A percentile compares a stretch with the other conserved stretches of the same genome.
phyloP scores from a whole-genome alignment of 2,329 filamentous ascomycete species.

The Trichoderma sp. region DNA sequence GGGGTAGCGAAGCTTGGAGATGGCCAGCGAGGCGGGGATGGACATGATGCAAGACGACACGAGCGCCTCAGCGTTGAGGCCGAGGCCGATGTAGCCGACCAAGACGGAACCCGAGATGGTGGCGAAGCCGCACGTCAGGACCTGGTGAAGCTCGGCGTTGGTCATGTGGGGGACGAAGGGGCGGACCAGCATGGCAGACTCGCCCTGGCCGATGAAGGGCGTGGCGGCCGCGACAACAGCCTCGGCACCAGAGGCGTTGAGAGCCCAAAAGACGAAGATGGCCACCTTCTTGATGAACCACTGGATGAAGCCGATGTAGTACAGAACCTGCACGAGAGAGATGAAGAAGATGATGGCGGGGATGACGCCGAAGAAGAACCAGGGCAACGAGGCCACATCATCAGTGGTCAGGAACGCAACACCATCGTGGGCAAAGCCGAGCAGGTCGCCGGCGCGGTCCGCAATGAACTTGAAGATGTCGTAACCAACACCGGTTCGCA shows the following conservation, averaged over 20 bases:
- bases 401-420: constrained; percentile 64
- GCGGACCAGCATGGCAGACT: constrained; percentile 88
- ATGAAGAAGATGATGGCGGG: constrained; percentile 97
- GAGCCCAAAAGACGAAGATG: constrained; percentile 86
- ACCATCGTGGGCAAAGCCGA: constrained; percentile 75
- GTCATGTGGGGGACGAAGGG: constrained; percentile 87
- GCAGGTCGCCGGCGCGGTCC: constrained; percentile 68
- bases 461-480: constrained; percentile 93
- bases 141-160: constrained; percentile 83
- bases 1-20: constrained; percentile 87
- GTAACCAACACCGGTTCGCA: constrained; percentile 77
- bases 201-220: constrained; percentile 91
- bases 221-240: constrained; percentile 92
- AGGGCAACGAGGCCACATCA: constrained; percentile 52
- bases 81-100: constrained; percentile 81
- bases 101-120: constrained; percentile 89
- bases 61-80: constrained; percentile 80
- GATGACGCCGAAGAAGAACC: constrained; percentile 79
- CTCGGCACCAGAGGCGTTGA: constrained; percentile 85
- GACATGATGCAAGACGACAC: constrained; percentile 95
- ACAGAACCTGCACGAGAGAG: constrained; percentile 83
- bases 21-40: constrained; percentile 85
- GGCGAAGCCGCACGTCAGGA: constrained; percentile 90
- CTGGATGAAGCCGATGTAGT: constrained; percentile 78
- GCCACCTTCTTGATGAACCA: constrained; percentile 91